These are phyloP conservation scores for Tylopilus subfusipes DNA, from an alignment of 768 basidiomycete species.

Conservation along the genomic window DNA sequence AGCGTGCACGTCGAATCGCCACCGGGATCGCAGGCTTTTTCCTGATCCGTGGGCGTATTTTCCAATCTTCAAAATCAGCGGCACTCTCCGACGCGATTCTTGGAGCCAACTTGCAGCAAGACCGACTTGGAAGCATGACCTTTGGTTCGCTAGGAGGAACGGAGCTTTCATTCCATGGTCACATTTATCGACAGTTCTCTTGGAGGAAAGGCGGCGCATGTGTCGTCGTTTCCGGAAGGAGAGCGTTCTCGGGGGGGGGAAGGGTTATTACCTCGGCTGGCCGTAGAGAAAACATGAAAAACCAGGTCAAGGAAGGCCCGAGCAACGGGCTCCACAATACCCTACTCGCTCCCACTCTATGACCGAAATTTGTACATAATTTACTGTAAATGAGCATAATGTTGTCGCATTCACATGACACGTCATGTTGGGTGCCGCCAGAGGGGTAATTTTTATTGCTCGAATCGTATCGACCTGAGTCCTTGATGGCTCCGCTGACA, in stretches of 20 bases:
- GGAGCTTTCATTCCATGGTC: not conserved
- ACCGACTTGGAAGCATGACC: conserved; percentile 2
- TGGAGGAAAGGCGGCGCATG: conserved; percentile 18
- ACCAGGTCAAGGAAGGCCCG: conserved; percentile 3
- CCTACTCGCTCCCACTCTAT: conserved; percentile 14
- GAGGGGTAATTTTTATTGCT: conserved; percentile 11
- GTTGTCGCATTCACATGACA: conserved; percentile 1
- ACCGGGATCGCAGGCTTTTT: conserved; percentile 6
- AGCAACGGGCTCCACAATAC: not conserved
- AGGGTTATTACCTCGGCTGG: conserved; percentile 11
- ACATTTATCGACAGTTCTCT: conserved; percentile 9
- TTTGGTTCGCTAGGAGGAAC: conserved; percentile 6
- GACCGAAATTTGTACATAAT: conserved; percentile 20
- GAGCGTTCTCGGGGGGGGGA: conserved; percentile 5
- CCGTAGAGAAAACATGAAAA: not conserved
- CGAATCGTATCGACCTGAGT: not conserved
- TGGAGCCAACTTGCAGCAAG: conserved; percentile 1
- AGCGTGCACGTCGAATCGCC: conserved; percentile 5
- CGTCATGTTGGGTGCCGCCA: not conserved
- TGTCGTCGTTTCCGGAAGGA: conserved; percentile 7
- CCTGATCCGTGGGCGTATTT: conserved; percentile 24
- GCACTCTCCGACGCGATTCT: conserved; percentile 15
- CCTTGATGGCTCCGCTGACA: conserved; percentile 3
- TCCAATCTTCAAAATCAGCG: conserved; percentile 11
- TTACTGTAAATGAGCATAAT: not conserved